A percentile compares a stretch with the other conserved stretches of the same genome.
Evolutionary conservation across 164 flowering plant species (phyloP).

Genomic region (Vitis cinerea): DNA sequence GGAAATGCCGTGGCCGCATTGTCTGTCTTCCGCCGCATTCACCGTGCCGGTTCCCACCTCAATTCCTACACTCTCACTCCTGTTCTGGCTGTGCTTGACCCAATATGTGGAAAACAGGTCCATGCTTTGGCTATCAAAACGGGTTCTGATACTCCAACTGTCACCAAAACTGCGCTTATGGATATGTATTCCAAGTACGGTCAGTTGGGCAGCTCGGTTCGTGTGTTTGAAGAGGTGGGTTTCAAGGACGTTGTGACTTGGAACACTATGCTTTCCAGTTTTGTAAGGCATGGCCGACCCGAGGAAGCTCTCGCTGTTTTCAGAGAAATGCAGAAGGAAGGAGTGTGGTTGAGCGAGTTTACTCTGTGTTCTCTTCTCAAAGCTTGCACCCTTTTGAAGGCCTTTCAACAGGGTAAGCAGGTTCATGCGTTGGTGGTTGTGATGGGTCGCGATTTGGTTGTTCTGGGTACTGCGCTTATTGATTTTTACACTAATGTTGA

Average conservation of each 20-base stretch:
- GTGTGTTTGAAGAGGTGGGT: constrained; percentile 36
- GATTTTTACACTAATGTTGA: constrained; percentile 44
- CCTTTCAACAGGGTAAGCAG: constrained; percentile 43
- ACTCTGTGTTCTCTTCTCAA: constrained; percentile 52
- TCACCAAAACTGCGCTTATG: constrained; percentile 47
- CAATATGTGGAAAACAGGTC: constrained; percentile 34
- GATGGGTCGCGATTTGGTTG: constrained; percentile 40
- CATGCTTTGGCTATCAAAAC: constrained; percentile 43
- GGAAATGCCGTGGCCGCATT: constrained; percentile 29
- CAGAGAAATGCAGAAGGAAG: constrained; percentile 27
- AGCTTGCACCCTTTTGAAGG: constrained; percentile 37
- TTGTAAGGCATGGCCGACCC: constrained; percentile 30
- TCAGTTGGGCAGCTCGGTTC: constrained; percentile 26
- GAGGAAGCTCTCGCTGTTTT: constrained; percentile 31
- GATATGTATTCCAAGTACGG: constrained; percentile 55
- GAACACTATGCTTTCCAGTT: constrained; percentile 53
- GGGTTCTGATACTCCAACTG: constrained; percentile 28
- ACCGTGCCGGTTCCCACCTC: constrained; percentile 15
- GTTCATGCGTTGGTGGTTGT: constrained; percentile 44
- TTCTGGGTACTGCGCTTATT: constrained; percentile 49
- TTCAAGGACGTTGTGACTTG: constrained; percentile 50
- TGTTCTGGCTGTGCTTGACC: constrained; percentile 30
- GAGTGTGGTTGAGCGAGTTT: constrained; percentile 33
- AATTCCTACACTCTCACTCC: constrained; percentile 47
- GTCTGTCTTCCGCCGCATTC: constrained; percentile 36